Percentiles rank a stretch among this genome's conserved stretches.
Evolutionary conservation across 2,329 filamentous ascomycete genomes (phyloP).

Genomic region (Alternaria ethzedia): DNA sequence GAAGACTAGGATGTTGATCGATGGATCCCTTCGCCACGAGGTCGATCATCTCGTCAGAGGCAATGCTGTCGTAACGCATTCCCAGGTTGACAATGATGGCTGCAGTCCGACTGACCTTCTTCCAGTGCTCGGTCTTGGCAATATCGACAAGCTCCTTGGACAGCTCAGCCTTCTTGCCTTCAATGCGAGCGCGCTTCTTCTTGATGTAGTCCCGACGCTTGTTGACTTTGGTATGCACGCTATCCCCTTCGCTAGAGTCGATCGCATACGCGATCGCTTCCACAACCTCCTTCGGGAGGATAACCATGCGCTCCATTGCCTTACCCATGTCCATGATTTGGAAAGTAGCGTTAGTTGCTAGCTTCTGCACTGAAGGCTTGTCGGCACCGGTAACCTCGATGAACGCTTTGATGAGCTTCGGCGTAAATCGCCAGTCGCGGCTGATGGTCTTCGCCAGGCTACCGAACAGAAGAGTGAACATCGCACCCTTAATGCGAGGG

Average conservation of each 20-base stretch:
- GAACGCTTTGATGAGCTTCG: slow-evolving; percentile 86
- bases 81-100: slow-evolving; percentile 91
- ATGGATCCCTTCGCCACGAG: slow-evolving; percentile 83
- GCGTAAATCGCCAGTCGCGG: slow-evolving; percentile 93
- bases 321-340: slow-evolving; percentile 92
- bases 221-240: slow-evolving; percentile 66
- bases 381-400: slow-evolving; percentile 89
- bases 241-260: slow-evolving; percentile 52
- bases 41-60: slow-evolving; percentile 80
- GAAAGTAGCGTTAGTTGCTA: slow-evolving; percentile 81
- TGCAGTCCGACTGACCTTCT: slow-evolving; percentile 87
- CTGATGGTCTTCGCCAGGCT: slow-evolving; percentile 86
- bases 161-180: slow-evolving; percentile 80
- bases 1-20: slow-evolving; percentile 86
- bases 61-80: slow-evolving; percentile 87
- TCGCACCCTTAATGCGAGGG: slow-evolving; percentile 89
- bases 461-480: slow-evolving; percentile 90
- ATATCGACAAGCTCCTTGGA: slow-evolving; percentile 81
- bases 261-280: slow-evolving; percentile 63
- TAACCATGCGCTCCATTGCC: slow-evolving; percentile 82
- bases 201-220: slow-evolving; percentile 76
- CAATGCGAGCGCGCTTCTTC: slow-evolving; percentile 76
- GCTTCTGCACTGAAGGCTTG: slow-evolving; percentile 90
- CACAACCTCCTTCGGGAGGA: slow-evolving; percentile 75
- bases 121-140: slow-evolving; percentile 88